These are phyloP conservation scores for Pythium folliculosum DNA, from an alignment of 352 stramenopile species.

Conservation along the genomic window DNA sequence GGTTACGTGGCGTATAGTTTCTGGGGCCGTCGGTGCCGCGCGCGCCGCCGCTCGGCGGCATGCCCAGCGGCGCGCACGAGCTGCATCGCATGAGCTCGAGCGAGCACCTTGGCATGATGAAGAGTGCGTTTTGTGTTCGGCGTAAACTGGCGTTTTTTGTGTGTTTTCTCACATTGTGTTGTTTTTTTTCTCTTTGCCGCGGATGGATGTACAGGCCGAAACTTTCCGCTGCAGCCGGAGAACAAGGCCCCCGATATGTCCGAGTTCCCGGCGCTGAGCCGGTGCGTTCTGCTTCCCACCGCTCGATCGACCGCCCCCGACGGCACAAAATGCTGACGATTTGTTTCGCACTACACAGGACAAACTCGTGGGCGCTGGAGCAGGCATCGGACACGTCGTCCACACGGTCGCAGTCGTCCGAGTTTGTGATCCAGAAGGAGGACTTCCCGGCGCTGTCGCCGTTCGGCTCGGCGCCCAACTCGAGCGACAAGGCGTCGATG, in stretches of 20 bases:
- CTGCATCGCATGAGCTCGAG: conserved; percentile 66
- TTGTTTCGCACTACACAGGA: conserved; percentile 29
- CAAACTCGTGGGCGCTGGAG: conserved; percentile 63
- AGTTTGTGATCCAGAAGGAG: conserved; percentile 89
- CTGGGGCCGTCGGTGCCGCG: conserved; percentile 43
- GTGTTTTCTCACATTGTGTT: not conserved
- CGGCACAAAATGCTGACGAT: too few species aligned
- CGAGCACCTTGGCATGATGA: conserved; percentile 36
- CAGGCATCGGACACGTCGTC: conserved; percentile 35
- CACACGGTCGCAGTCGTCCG: conserved; percentile 51
- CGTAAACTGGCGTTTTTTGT: not conserved
- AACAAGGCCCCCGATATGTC: conserved; percentile 85
- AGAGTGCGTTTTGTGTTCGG: conserved; percentile 23
- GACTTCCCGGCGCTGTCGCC: conserved; percentile 84
- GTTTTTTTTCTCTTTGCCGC: not conserved
- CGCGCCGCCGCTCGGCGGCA: conserved; percentile 25
- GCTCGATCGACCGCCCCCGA: too few species aligned
- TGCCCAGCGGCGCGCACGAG: conserved; percentile 45
- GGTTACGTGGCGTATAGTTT: conserved; percentile 38
- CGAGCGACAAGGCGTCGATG: conserved; percentile 56
- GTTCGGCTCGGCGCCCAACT: conserved; percentile 41
- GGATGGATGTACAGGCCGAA: conserved; percentile 35
- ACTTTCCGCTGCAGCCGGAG: conserved; percentile 50
- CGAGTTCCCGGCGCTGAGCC: conserved; percentile 70
- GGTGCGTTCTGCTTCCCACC: conserved; percentile 1